phyloP scores from a whole-genome alignment of 371 early-diverging fungal genomes.

The Syncephalastrum racemosum region DNA sequence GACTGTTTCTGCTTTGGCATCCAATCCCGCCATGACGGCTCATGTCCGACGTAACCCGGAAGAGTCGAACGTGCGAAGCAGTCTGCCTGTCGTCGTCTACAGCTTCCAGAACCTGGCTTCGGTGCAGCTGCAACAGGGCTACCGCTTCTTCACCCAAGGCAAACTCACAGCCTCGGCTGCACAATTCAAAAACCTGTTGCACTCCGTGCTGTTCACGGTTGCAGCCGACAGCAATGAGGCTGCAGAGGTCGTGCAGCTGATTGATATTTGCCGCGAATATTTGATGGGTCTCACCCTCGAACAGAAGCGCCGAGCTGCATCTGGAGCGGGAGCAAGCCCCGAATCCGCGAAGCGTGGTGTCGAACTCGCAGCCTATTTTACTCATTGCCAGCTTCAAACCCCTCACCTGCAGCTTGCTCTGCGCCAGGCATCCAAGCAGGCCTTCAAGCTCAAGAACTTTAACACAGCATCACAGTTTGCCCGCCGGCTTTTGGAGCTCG shows the following conservation, averaged over 20 bases:
- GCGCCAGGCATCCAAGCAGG: slow-evolving; percentile 79
- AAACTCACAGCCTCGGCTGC: slow-evolving; percentile 75
- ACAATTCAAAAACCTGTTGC: slow-evolving; percentile 75
- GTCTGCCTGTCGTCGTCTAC: slow-evolving; percentile 57
- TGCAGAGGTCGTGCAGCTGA: slow-evolving; percentile 75
- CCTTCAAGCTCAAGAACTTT: slow-evolving; percentile 81
- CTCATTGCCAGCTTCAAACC: slow-evolving; percentile 87
- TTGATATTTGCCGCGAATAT: slow-evolving; percentile 88
- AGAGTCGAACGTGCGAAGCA: slow-evolving; percentile 51
- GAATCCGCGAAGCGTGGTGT: slow-evolving; percentile 69
- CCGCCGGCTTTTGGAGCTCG: slow-evolving; percentile 84
- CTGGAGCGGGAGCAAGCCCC: slow-evolving; percentile 31
- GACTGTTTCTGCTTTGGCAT: slow-evolving; percentile 62
- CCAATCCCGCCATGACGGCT: slow-evolving; percentile 58
- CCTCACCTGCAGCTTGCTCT: slow-evolving; percentile 83
- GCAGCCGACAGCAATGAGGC: slow-evolving; percentile 59
- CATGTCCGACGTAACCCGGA: slow-evolving; percentile 66
- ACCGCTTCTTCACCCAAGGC: slow-evolving; percentile 72
- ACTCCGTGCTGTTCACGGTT: slow-evolving; percentile 69
- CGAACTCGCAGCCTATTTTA: slow-evolving; percentile 93
- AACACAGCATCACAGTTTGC: slow-evolving; percentile 82
- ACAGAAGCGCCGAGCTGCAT: slow-evolving; percentile 65
- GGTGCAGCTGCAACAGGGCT: slow-evolving; percentile 75
- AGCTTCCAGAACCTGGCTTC: slow-evolving; percentile 52
- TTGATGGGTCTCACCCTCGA: slow-evolving; percentile 86